Base-by-base conservation (phyloP, 2,329 filamentous ascomycete genomes). In the Penicillium nordicum region DNA sequence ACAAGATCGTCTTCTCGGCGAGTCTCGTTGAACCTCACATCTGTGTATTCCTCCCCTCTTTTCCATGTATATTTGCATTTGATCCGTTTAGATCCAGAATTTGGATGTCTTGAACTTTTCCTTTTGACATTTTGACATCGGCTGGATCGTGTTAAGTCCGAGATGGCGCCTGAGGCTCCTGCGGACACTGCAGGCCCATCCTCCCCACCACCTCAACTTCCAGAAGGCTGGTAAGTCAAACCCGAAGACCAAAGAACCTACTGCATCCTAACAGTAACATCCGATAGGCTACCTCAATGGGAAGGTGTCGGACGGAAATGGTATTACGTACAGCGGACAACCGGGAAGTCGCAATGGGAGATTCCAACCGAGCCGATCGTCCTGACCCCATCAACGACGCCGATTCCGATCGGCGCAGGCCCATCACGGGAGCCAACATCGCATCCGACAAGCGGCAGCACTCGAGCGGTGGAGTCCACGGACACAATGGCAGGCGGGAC, bases 321-420 rank as follows among this genome's bases (percentile, higher is more conserved):
- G 68, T 76, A 76, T 59, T 76, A 69, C 50, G 73, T 76, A 37
- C 72, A 75, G 51, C 66, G 71, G 47, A 69, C 72, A 41, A 76
- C 72, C 11, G 73, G 72, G 34, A 70, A 70, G 47, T 71, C 72
- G 8, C 72, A 74, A 63, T 76, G 73, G 73, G 71, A 75, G 8
- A 63, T 76, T n/a, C 73, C 73, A 8, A 75, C 72, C 18, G 70
- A 75, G 56, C 73, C 72, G 27, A 70, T 72, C 38, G 64, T 72
- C 38, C 64, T 74, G 21, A 73, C 72, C 2, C 73, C 73, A 7
- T 71, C 68, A 18, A 69, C 68, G 10, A 70, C 68, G 16, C 68
- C 68, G 27, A 67, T 53, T 2, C 67, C 67, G 5, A 67, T 65
- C 51, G 68, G 67, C 37, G 55, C 62, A 34, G 68, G 68, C 5